Conservation (phyloP, 495 filamentous ascomycete genomes). For the Glonium stellatum region DNA sequence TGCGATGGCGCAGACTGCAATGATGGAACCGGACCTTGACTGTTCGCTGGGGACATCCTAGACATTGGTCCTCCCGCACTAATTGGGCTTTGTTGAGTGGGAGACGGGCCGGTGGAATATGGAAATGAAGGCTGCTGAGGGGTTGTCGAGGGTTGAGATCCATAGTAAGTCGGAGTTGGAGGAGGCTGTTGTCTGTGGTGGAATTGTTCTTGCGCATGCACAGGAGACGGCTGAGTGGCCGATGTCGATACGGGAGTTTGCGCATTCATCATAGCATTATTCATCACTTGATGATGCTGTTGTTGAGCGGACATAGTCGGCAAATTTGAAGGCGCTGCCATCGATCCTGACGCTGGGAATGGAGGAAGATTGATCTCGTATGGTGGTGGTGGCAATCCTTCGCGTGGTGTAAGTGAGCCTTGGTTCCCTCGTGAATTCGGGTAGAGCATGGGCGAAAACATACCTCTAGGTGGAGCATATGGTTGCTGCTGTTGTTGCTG, state of each 20-base stretch:
- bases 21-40: slow-evolving; percentile 40
- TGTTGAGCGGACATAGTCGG: slow-evolving; percentile 35
- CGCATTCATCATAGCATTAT: slow-evolving; percentile 37
- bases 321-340: slow-evolving; percentile 38
- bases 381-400: slow-evolving; percentile 49
- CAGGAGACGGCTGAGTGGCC: slow-evolving; percentile 52
- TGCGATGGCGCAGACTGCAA: slow-evolving; percentile 43
- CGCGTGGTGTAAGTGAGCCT: slow-evolving; percentile 45
- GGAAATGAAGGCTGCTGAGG: slow-evolving; percentile 55
- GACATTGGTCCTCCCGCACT: slow-evolving; percentile 48
- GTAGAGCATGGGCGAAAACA: slow-evolving; percentile 49
- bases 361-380: slow-evolving; percentile 57
- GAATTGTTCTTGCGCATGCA: slow-evolving; percentile 59
- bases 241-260: slow-evolving; percentile 45
- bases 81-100: slow-evolving; percentile 54
- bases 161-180: slow-evolving; percentile 54
- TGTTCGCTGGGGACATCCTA: slow-evolving; percentile 50
- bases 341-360: slow-evolving; percentile 49
- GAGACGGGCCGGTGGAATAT: slow-evolving; percentile 50
- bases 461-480: slow-evolving; percentile 43
- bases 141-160: slow-evolving; percentile 55
- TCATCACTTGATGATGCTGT: slow-evolving; percentile 36
- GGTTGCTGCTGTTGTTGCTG: slow-evolving; percentile 39
- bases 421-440: slow-evolving; percentile 41
- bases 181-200: slow-evolving; percentile 45